Evolutionary conservation across 108 stramenopile genomes (phyloP).

Genomic region (Skeletonema costatum): DNA sequence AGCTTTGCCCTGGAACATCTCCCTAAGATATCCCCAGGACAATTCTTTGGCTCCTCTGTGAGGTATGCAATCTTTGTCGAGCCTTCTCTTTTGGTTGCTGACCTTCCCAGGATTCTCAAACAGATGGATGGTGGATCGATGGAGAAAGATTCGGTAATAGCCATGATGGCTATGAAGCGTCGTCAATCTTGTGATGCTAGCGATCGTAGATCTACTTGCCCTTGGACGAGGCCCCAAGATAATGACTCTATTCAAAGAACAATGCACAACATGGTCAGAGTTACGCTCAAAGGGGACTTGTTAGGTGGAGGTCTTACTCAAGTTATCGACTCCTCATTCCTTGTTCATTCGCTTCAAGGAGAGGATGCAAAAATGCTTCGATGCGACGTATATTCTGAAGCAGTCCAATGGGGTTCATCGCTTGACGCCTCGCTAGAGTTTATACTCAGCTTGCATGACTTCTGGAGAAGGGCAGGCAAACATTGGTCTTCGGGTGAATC

Average conservation of each 20-base stretch:
- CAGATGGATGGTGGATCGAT: conserved; percentile 28
- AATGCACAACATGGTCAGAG: conserved; percentile 64
- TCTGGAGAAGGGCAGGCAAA: conserved; percentile 76
- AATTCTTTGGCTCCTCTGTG: conserved; percentile 64
- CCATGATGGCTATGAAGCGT: conserved; percentile 56
- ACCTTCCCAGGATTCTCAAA: conserved; percentile 51
- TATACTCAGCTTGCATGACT: conserved; percentile 74
- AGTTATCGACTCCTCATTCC: conserved; percentile 70
- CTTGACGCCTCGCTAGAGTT: conserved; percentile 73
- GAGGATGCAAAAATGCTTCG: conserved; percentile 77
- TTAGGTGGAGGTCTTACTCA: conserved; percentile 55
- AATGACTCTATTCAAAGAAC: conserved; percentile 36
- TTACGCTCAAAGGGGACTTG: conserved; percentile 64
- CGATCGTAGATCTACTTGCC: conserved; percentile 22
- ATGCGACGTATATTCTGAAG: conserved; percentile 81
- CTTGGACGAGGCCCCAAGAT: conserved; percentile 12
- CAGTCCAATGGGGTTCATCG: conserved; percentile 69
- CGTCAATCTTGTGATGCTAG: conserved; percentile 34
- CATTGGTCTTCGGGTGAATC: conserved; percentile 27
- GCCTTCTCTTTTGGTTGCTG: conserved; percentile 61
- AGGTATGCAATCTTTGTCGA: conserved; percentile 69
- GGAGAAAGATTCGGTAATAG: conserved; percentile 50
- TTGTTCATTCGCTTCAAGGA: conserved; percentile 67
- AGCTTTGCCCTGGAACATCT: conserved; percentile 48
- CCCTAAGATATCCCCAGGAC: conserved; percentile 82